A percentile compares a stretch with the other conserved stretches of the same genome.
Conservation (phyloP, 768 basidiomycete genomes). For the Termitomyces sp. region DNA sequence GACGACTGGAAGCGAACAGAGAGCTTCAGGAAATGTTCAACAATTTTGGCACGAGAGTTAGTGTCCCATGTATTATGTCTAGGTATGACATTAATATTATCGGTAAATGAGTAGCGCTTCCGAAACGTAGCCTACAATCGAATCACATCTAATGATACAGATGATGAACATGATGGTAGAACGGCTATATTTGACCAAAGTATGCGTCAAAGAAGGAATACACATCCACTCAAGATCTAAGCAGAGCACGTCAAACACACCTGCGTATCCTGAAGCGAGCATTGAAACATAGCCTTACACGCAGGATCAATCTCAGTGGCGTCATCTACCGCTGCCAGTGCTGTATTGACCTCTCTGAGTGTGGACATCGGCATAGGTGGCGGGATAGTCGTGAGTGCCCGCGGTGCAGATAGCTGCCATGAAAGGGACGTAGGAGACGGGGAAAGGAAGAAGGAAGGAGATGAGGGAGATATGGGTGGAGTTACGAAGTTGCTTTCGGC, state of each 20-base stretch:
- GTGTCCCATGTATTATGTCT: no score
- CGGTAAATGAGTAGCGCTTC: no score
- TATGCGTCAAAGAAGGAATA: not conserved
- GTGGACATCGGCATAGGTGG: conserved; percentile 15
- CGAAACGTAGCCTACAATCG: no score
- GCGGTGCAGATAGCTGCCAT: conserved; percentile 4
- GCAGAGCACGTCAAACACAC: conserved; percentile 92
- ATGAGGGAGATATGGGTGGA: conserved; percentile 29
- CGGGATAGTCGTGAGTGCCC: conserved; percentile 13
- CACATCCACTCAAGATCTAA: conserved; percentile 19
- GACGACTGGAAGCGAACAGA: no score
- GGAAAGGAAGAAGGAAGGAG: conserved; percentile 25
- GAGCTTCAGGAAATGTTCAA: no score
- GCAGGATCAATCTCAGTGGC: conserved; percentile 65
- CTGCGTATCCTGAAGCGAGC: conserved; percentile 92
- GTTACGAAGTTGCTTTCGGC: conserved; percentile 18
- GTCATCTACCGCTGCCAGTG: conserved; percentile 41
- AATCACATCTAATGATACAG: no score
- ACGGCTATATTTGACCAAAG: no score
- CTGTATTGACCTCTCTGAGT: conserved; percentile 8
- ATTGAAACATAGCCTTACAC: conserved; percentile 77
- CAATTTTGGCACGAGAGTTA: no score
- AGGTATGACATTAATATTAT: no score
- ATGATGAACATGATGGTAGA: no score
- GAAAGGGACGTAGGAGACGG: conserved; percentile 20